These are phyloP conservation scores for Saturnispora quitensis DNA, from an alignment of 805 yeast species.

Conservation along the genomic window DNA sequence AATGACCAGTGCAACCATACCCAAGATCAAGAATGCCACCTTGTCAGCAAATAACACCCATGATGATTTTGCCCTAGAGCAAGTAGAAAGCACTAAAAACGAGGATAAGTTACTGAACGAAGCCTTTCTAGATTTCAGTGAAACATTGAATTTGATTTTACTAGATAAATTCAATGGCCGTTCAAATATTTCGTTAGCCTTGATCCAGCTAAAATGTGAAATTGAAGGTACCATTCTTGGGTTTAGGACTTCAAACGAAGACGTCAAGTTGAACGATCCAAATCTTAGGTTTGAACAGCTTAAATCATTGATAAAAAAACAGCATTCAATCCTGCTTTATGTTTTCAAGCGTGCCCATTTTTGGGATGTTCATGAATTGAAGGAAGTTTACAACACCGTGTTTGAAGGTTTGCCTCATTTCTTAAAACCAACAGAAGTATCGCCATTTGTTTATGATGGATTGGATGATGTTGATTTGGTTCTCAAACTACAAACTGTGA, in stretches of 20 bases:
- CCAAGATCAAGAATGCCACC: background rate
- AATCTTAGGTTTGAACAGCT: background rate
- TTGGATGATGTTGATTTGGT: slow-evolving; percentile 6
- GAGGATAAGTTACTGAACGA: background rate
- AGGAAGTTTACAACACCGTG: background rate
- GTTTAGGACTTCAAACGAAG: background rate
- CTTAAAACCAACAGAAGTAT: slow-evolving; percentile 4
- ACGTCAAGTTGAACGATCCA: slow-evolving; percentile 1
- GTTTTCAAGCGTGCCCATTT: slow-evolving; percentile 6
- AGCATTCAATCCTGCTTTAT: slow-evolving; percentile 6
- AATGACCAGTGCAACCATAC: background rate
- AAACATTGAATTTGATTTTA: slow-evolving; percentile 1
- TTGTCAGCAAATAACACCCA: background rate
- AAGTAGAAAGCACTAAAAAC: background rate
- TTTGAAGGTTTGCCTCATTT: slow-evolving; percentile 6
- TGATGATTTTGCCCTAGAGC: background rate
- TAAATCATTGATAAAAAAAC: background rate
- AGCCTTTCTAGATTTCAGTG: background rate
- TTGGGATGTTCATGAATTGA: slow-evolving; percentile 4
- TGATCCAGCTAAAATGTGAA: slow-evolving; percentile 7
- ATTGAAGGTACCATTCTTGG: background rate
- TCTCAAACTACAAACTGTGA: background rate
- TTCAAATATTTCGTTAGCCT: slow-evolving; percentile 4
- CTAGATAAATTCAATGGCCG: slow-evolving; percentile 4
- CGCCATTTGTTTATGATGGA: slow-evolving; percentile 5